These are phyloP conservation scores for Microdochium bolleyi DNA, from an alignment of 2,329 filamentous ascomycete species.

Conservation along the genomic window DNA sequence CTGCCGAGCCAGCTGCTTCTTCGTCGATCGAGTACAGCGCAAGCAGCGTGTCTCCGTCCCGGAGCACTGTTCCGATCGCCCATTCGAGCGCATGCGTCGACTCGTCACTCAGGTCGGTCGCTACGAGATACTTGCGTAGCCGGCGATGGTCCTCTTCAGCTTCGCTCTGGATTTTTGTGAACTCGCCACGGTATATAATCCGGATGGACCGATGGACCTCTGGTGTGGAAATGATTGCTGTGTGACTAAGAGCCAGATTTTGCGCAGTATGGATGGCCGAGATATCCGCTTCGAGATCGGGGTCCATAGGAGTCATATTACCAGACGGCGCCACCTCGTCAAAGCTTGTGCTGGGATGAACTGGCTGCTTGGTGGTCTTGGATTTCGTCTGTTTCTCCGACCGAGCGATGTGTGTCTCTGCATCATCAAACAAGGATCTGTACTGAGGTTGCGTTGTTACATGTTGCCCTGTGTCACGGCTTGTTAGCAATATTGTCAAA, in stretches of 20 bases:
- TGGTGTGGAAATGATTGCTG: slow-evolving; percentile 67
- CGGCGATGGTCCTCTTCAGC: slow-evolving; percentile 72
- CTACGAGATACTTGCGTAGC: slow-evolving; percentile 87
- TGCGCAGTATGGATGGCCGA: slow-evolving; percentile 84
- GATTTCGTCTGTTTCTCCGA: slow-evolving; percentile 50
- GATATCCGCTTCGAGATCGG: slow-evolving; percentile 78
- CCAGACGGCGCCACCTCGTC: slow-evolving; percentile 57
- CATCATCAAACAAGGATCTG: slow-evolving; percentile 57
- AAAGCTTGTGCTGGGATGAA: slow-evolving; percentile 81
- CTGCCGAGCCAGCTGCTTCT: slow-evolving; percentile 54
- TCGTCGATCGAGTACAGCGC: slow-evolving; percentile 93
- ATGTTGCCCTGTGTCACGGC: slow-evolving; percentile 34
- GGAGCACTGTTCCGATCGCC: slow-evolving; percentile 90
- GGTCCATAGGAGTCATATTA: slow-evolving; percentile 55
- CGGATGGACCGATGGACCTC: slow-evolving; percentile 76
- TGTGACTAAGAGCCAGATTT: slow-evolving; percentile 73
- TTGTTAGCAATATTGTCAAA: slow-evolving; percentile 11
- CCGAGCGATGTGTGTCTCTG: slow-evolving; percentile 55
- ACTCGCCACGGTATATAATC: slow-evolving; percentile 87
- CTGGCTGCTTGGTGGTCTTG: slow-evolving; percentile 38
- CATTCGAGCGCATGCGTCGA: slow-evolving; percentile 93
- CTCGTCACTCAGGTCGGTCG: slow-evolving; percentile 89
- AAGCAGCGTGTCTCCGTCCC: slow-evolving; percentile 89
- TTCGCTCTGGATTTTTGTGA: slow-evolving; percentile 64
- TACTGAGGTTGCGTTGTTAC: slow-evolving; percentile 50